Conservation (phyloP, 495 filamentous ascomycete species). For the Stereocaulon alpinum region DNA sequence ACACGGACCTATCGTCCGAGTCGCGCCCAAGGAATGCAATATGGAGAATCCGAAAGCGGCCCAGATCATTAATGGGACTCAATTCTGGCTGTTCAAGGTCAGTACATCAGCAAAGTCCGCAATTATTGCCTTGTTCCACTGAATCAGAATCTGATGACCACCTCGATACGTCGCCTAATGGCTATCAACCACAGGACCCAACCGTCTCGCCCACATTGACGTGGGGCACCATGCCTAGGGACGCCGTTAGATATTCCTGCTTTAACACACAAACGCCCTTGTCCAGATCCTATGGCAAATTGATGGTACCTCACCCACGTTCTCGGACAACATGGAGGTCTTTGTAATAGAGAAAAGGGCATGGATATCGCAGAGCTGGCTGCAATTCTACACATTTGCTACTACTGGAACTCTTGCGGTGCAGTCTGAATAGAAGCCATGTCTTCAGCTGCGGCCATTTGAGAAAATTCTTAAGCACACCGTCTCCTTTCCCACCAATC, state of each 20-base stretch:
- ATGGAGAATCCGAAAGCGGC: conserved; percentile 35
- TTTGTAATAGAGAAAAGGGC: conserved; percentile 20
- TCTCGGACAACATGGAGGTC: not conserved
- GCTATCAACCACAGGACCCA: conserved; percentile 28
- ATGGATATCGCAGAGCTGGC: conserved; percentile 49
- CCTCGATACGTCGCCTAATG: not conserved
- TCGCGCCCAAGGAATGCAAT: conserved; percentile 41
- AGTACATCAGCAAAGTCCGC: conserved; percentile 8
- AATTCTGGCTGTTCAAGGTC: conserved; percentile 33
- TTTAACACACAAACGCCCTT: conserved; percentile 1
- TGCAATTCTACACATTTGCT: conserved; percentile 73
- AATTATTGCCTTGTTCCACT: conserved; percentile 22
- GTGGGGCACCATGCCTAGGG: not conserved
- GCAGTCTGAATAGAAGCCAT: not conserved
- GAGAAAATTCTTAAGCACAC: too few relatives aligned
- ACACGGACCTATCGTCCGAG: conserved; percentile 35
- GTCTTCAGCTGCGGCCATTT: too few relatives aligned
- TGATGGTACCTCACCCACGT: not conserved
- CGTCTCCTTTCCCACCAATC: too few relatives aligned
- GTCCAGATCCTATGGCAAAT: conserved; percentile 6
- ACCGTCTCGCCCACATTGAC: conserved; percentile 23
- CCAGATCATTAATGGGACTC: conserved; percentile 36
- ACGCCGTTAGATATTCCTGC: not conserved
- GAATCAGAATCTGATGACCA: not conserved
- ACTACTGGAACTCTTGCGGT: conserved; percentile 56